Percentiles rank a stretch among this genome's conserved stretches.
These are phyloP conservation scores for Chalciporus piperatus DNA, from an alignment of 768 basidiomycete species.

Conservation along the genomic window DNA sequence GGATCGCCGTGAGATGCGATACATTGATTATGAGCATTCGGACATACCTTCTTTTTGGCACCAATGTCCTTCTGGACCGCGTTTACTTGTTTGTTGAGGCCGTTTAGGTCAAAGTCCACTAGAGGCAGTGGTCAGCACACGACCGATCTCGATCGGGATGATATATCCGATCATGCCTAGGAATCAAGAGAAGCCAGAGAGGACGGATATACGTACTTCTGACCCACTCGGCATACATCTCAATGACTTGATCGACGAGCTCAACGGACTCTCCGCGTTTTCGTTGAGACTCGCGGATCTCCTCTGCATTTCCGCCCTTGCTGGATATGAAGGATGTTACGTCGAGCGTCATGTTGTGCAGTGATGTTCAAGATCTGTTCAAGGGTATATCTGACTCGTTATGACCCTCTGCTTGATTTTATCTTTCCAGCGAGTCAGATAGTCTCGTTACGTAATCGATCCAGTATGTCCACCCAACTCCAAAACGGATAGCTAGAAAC, in stretches of 20 bases:
- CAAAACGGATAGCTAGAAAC: neutral
- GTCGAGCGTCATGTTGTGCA: constrained; percentile 71
- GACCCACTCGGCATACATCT: constrained; percentile 91
- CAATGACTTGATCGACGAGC: constrained; percentile 90
- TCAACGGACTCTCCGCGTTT: constrained; percentile 88
- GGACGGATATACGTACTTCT: constrained; percentile 62
- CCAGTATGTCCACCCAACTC: neutral
- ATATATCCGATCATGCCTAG: neutral
- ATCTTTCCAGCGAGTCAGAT: neutral
- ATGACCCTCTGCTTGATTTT: neutral
- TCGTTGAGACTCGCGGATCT: constrained; percentile 88
- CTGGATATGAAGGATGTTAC: constrained; percentile 74
- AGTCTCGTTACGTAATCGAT: constrained; percentile 13
- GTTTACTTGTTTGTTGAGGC: constrained; percentile 79
- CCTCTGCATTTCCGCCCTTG: constrained; percentile 90
- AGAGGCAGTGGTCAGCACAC: neutral
- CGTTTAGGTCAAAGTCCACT: constrained; percentile 89
- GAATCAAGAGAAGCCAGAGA: neutral
- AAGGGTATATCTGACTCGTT: neutral
- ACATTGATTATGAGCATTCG: neutral
- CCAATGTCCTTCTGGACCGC: constrained; percentile 93
- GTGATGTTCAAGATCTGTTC: neutral
- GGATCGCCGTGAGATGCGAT: neutral
- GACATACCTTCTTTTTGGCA: constrained; percentile 84
- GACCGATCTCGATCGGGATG: neutral